These are phyloP conservation scores for Globisporangium cylindrosporum DNA, from an alignment of 352 stramenopile species.

Conservation along the genomic window DNA sequence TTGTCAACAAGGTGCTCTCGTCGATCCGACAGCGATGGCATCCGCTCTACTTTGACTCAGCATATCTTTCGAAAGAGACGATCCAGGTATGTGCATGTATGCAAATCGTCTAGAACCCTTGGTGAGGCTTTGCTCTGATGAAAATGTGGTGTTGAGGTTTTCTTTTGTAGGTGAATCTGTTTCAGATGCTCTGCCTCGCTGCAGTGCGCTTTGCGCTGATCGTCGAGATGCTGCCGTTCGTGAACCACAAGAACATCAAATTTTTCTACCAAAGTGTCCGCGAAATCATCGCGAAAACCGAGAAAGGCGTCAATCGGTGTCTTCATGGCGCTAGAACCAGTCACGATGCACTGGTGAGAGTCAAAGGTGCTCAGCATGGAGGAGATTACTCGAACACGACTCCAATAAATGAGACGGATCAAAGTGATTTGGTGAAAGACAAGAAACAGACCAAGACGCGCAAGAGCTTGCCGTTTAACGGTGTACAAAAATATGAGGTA, in stretches of 20 bases:
- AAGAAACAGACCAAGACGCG: slow-evolving; percentile 6
- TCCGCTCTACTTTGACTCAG: slow-evolving; percentile 55
- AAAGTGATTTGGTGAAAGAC: slow-evolving; percentile 2
- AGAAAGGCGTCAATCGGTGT: slow-evolving; percentile 41
- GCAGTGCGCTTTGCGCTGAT: slow-evolving; percentile 53
- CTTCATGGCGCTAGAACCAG: slow-evolving; percentile 12
- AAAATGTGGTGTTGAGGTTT: neutral
- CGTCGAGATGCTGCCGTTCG: slow-evolving; percentile 52
- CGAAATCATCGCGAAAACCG: slow-evolving; percentile 44
- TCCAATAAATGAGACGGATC: neutral
- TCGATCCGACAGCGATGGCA: slow-evolving; percentile 71
- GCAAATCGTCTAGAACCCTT: neutral
- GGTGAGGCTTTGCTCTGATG: neutral
- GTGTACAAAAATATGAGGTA: slow-evolving; percentile 12
- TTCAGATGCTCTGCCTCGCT: slow-evolving; percentile 49
- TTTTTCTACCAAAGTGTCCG: slow-evolving; percentile 41
- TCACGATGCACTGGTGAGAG: neutral
- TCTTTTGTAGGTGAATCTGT: slow-evolving; percentile 44
- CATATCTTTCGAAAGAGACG: slow-evolving; percentile 32
- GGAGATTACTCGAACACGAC: neutral
- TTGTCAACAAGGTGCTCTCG: slow-evolving; percentile 64
- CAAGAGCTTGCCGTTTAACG: slow-evolving; percentile 2
- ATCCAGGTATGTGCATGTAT: slow-evolving; percentile 28
- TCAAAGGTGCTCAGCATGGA: neutral
- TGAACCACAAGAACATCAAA: slow-evolving; percentile 27